Base-by-base conservation (phyloP, 768 basidiomycete species). In the Hericium alpestre region DNA sequence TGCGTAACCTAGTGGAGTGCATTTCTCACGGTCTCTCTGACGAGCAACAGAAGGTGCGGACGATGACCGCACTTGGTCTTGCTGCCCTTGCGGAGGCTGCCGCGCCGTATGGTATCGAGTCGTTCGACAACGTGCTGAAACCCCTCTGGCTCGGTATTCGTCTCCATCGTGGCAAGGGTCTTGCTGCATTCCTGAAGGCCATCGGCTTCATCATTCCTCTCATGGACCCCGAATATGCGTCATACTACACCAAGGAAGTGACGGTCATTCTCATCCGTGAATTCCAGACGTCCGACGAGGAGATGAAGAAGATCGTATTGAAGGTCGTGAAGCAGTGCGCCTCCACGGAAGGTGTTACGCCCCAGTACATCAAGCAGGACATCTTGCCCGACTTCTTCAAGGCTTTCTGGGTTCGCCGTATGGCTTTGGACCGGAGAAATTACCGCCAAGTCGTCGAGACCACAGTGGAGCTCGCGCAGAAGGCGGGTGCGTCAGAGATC, bases 301-400 rank as follows among this genome's bases (percentile, higher is more conserved):
- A 99, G 77, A 99, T 99, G 96, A 95, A 98, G 82, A 96, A 98
- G 79, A 98, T 98, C 63, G 96, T 99, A 5, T 74, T 99, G 53
- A 98, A 98, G 71, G 96, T 99, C 56, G 94, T 98, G 65, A 96
- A 98, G 72, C 96, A 98, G 70, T 98, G 96, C 66, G 92, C 96
- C 37, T 91, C 93, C 9, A 99, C 96, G 1, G 96, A 99, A 68
- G 96, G 96, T 74, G 96, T 99, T 39, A 93, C 93, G 0, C 84
- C 96, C 2, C 80, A 83, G 41, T 99, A 97, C 70, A 96, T 99
- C 68, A 95, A 93, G 66, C 87, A 94, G 64, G 96, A 99, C 66
- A 97, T 99, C 56, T 79, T 98, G 6, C 96, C 96, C 22, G 96
- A 99, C 72, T 98, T 98, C 73, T 99, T 98, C 86, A 96, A 93